A percentile compares a stretch with the other conserved stretches of the same genome.
Evolutionary conservation across 768 basidiomycete genomes (phyloP).

Genomic region (Terana coerulea): DNA sequence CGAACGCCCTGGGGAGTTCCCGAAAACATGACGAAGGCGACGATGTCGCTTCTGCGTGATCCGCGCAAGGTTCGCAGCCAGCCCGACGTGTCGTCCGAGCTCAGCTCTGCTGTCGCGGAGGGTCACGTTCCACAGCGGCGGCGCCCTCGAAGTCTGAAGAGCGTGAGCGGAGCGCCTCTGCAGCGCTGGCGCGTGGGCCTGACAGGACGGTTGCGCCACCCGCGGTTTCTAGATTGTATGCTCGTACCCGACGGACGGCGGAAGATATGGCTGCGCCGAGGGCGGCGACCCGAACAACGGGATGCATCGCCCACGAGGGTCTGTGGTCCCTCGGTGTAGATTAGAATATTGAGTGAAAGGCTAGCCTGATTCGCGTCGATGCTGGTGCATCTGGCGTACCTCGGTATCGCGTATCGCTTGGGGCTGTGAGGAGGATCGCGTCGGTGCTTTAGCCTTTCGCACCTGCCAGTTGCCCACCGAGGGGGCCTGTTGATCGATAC

Average conservation of each 20-base stretch:
- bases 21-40: background rate
- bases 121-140: slow-evolving; percentile 1
- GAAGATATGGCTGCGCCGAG: background rate
- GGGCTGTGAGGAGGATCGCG: too few relatives aligned
- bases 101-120: background rate
- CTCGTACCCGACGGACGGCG: background rate
- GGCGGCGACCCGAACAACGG: too few relatives aligned
- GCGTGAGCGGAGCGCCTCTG: background rate
- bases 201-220: background rate
- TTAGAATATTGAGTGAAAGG: too few relatives aligned
- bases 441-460: too few relatives aligned
- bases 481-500: too few relatives aligned
- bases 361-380: too few relatives aligned
- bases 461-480: too few relatives aligned
- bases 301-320: too few relatives aligned
- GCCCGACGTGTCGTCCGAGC: background rate
- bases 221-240: background rate
- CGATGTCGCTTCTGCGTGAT: background rate
- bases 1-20: too few relatives aligned
- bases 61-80: background rate
- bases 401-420: too few relatives aligned
- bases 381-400: too few relatives aligned
- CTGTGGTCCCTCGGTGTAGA: too few relatives aligned
- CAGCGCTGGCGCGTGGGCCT: background rate
- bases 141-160: background rate